Base-by-base conservation (phyloP, 2,329 filamentous ascomycete species). In the Penicillium sp. region DNA sequence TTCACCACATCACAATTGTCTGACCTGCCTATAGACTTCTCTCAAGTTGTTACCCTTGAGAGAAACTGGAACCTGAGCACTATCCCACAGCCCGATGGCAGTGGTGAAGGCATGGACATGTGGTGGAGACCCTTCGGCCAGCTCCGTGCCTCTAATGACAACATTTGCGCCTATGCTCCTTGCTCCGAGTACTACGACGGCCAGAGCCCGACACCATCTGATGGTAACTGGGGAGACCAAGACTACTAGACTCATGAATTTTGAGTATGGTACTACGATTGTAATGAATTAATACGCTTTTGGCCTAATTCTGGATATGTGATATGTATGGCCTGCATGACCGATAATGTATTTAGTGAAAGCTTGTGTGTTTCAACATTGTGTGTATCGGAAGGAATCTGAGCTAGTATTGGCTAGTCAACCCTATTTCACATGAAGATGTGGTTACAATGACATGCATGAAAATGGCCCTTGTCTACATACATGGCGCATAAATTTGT, bases 11-110 rank as follows among this genome's bases (percentile, higher is more conserved):
- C 21, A 5, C 42, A 14, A 16, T 9, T 45, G 21, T 3, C 20
- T 16, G 16, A 16, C 43, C 28, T 12, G 20, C 5, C 28, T 35
- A 12, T 52, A 52, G 50, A 52, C 40, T 52, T 52, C 40, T 45
- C 40, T 8, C 40, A 53, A 24, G 40, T 53, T 9, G 51, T 53
- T 1, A 53, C 51, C 2, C 40, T 53, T 6, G 51, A 46, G 18
- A 40, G 51, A 16, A 53, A 46, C 40, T 53, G 51, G 51, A 53
- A 53, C 14, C 42, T 53, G 18, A 53, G 51, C 42, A 23, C 26
- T 2, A 33, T 53, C 1, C 38, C 51, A 14, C 35, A 40, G 35
- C 35, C 35, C n/a, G 35, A 40, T 18, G 35, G 35, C 35, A 40
- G 35, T 20, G 26, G 24, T 7, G 51, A 53, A 26, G 51, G 28